Conservation (phyloP, 768 basidiomycete species). For the Neoboletus magnificus region DNA sequence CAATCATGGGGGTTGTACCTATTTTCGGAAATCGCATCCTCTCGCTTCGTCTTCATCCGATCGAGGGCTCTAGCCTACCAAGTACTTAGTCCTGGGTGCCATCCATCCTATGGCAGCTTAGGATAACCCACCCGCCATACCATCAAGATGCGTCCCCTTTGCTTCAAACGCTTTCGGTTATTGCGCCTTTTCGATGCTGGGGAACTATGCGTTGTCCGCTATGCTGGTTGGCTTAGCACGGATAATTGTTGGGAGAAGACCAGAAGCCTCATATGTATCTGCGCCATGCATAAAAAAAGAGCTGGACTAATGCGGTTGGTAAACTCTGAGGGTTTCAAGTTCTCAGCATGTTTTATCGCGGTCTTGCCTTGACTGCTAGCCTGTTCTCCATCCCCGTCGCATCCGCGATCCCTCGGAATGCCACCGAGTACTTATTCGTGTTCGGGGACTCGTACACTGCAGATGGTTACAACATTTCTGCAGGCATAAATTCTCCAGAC, state of each 20-base stretch:
- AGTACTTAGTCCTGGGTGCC: too few relatives aligned
- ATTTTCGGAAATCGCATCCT: not conserved
- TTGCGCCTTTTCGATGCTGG: not conserved
- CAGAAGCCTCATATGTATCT: not conserved
- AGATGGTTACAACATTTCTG: slow-evolving; percentile 57
- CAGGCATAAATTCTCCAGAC: slow-evolving; percentile 48
- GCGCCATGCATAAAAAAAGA: slow-evolving; percentile 7
- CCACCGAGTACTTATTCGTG: slow-evolving; percentile 53
- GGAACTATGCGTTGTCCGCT: not conserved
- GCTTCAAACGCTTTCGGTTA: not conserved
- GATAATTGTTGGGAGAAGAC: not conserved
- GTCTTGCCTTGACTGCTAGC: not conserved
- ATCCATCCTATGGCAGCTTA: too few relatives aligned
- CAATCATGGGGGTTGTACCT: slow-evolving; percentile 2
- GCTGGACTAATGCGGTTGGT: not conserved
- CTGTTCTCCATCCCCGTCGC: slow-evolving; percentile 7
- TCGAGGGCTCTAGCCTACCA: too few relatives aligned
- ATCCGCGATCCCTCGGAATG: slow-evolving; percentile 43
- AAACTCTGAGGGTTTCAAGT: not conserved
- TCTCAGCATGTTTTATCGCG: slow-evolving; percentile 11
- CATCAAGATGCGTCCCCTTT: not conserved
- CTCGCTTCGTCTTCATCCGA: too few relatives aligned
- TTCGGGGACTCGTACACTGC: slow-evolving; percentile 66
- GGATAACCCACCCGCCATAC: not conserved
- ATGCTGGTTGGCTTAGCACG: not conserved